Base-by-base conservation (phyloP, 306 rosid genomes). In the Casuarina cunninghamiana region DNA sequence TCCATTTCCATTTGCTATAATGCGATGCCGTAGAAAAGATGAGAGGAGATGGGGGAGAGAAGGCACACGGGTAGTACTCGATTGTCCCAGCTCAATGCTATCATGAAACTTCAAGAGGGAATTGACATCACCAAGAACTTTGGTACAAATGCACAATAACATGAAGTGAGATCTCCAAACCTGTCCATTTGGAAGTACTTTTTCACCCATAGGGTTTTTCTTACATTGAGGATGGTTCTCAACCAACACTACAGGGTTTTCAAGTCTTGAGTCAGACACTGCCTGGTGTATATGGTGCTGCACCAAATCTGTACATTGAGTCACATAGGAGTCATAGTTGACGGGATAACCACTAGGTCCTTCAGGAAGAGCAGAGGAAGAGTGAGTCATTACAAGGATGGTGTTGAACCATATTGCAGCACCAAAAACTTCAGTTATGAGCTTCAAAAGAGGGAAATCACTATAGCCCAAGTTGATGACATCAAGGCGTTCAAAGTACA, bases 1-100 rank as follows among this genome's bases (percentile, higher is more conserved):
- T 49, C 88, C 93, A 78, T 45, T 77, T 48, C 78, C 72, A 84
- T 58, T 84, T 79, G 87, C 41, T 19, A 66, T 69, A 66, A 80
- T 60, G 48, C 75, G 94, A 51, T 77, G 90, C 16, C 82, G 90
- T 53, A 96, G 86, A 77, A 93, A 81, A 76, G 99, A 86, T 0
- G 98, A 95, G 82, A 96, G 96, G 49, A 93, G 96, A 84, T 93
- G 99, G 53, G 99, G 99, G 53, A 93, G 84, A 60, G 97, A 96
- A 63, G 99, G 97, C 81, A 86, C 72, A 46, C 91, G 87, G 12
- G 80, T 73, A 73, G 80, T 73, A 77, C 72, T 88, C 68, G 77
- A 76, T 44, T 90, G 94, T 69, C 97, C 99, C 65, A 93, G 81
- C 78, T 90, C 94, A 69, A 96, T 81, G 83, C 96, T 89, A 85